Evolutionary conservation across 192 early-diverging fungal species (phyloP).

Genomic region (Rhizophagus clarus): DNA sequence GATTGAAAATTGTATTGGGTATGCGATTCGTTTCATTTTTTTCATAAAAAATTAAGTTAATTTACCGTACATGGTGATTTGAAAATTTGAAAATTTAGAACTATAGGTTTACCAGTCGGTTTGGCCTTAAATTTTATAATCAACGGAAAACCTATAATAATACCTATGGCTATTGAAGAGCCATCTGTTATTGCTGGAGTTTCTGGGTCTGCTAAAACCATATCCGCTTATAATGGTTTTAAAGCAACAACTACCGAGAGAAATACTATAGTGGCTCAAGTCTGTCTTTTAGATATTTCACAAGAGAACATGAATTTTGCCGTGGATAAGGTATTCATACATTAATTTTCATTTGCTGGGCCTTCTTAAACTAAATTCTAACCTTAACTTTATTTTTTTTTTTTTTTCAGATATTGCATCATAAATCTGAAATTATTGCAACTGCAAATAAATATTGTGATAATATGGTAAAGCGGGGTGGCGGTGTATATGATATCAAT

Average conservation of each 20-base stretch:
- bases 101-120: constrained; percentile 70
- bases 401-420: background rate
- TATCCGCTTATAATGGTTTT: constrained; percentile 61
- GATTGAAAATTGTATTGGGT: constrained; percentile 80
- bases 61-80: too few relatives aligned
- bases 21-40: background rate
- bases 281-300: constrained; percentile 60
- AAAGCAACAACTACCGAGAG: constrained; percentile 55
- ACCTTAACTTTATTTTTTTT: background rate
- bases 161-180: constrained; percentile 81
- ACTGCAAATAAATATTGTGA: constrained; percentile 66
- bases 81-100: constrained; percentile 41
- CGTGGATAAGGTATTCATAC: constrained; percentile 32
- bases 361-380: background rate
- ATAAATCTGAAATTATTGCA: constrained; percentile 46
- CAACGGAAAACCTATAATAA: constrained; percentile 58
- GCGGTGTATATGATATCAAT: constrained; percentile 61
- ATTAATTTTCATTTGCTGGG: background rate
- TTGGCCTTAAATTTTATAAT: constrained; percentile 75
- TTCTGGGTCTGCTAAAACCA: constrained; percentile 74
- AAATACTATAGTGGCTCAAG: constrained; percentile 75
- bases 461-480: constrained; percentile 68
- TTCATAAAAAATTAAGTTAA: background rate
- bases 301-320: constrained; percentile 45
- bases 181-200: constrained; percentile 79